A percentile compares a stretch with the other conserved stretches of the same genome.
Evolutionary conservation across 768 basidiomycete species (phyloP).

Genomic region (Auricularia sp.): DNA sequence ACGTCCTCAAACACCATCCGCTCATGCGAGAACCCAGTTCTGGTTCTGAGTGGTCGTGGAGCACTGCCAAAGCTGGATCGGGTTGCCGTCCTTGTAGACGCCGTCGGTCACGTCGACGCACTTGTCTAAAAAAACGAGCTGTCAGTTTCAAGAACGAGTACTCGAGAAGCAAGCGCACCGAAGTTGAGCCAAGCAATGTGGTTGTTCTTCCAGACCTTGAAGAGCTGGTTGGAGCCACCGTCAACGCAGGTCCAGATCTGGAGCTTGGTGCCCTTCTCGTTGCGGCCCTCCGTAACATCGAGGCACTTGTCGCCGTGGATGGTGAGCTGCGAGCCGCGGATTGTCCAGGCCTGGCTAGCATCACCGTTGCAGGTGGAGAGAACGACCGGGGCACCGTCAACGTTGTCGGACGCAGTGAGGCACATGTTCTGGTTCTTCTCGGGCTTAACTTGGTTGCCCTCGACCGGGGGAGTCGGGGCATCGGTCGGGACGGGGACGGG

Average conservation of each 20-base stretch:
- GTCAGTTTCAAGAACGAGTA: too few relatives aligned
- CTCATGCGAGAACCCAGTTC: background rate
- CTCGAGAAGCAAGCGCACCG: background rate
- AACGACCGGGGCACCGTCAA: background rate
- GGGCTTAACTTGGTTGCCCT: background rate
- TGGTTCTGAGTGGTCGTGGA: background rate
- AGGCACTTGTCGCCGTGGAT: constrained; percentile 1
- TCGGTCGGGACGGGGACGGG: background rate
- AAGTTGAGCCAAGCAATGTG: constrained; percentile 1
- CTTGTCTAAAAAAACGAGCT: background rate
- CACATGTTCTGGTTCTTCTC: background rate
- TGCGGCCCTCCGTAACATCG: background rate
- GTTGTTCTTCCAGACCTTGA: background rate
- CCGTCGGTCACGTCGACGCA: background rate
- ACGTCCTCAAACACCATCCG: too few relatives aligned
- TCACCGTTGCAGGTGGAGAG: background rate
- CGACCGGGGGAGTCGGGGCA: background rate
- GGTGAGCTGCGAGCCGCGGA: constrained; percentile 1
- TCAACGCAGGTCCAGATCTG: constrained; percentile 1
- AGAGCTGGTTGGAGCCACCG: background rate
- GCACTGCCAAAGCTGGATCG: background rate
- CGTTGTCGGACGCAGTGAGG: background rate
- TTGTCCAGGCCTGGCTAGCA: background rate
- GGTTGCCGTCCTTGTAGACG: background rate
- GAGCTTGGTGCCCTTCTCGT: constrained; percentile 1